Conservation (phyloP, 2,329 filamentous ascomycete species). For the Emmonsiellopsis sp. region DNA sequence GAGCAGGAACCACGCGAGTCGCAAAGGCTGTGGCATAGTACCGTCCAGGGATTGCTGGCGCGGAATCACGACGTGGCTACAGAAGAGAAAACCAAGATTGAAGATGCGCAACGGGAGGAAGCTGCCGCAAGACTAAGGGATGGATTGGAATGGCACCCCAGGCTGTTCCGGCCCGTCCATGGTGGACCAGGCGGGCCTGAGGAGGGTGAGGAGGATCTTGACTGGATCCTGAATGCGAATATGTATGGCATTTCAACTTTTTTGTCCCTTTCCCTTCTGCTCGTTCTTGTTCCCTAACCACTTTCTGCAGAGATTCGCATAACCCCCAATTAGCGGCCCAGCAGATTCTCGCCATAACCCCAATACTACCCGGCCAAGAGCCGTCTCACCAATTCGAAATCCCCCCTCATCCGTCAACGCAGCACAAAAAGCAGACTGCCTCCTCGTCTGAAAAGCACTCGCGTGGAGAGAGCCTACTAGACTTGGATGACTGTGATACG, state of each 20-base stretch:
- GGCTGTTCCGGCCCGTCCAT: slow-evolving; percentile 68
- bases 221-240: slow-evolving; percentile 86
- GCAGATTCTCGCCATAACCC: slow-evolving; percentile 79
- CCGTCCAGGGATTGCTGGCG: slow-evolving; percentile 70
- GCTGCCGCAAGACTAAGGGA: slow-evolving; percentile 70
- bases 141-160: slow-evolving; percentile 77
- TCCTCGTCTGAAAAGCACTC: neutral
- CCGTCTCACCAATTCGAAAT: slow-evolving; percentile 47
- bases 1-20: slow-evolving; percentile 90
- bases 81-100: slow-evolving; percentile 91
- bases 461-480: slow-evolving; percentile 18
- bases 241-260: slow-evolving; percentile 50
- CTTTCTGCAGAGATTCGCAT: slow-evolving; percentile 46
- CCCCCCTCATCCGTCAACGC: slow-evolving; percentile 35
- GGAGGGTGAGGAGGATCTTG: slow-evolving; percentile 78
- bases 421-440: neutral
- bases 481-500: slow-evolving; percentile 13
- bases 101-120: slow-evolving; percentile 84
- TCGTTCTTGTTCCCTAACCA: neutral
- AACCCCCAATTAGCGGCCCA: slow-evolving; percentile 62
- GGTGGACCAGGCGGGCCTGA: slow-evolving; percentile 62
- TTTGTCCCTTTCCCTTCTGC: neutral
- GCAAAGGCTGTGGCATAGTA: slow-evolving; percentile 75
- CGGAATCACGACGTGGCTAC: slow-evolving; percentile 84
- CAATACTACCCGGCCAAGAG: slow-evolving; percentile 71